A percentile compares a stretch with the other conserved stretches of the same genome.
These are phyloP conservation scores for Fusarium armeniacum DNA, from an alignment of 2,329 filamentous ascomycete species.

Conservation along the genomic window DNA sequence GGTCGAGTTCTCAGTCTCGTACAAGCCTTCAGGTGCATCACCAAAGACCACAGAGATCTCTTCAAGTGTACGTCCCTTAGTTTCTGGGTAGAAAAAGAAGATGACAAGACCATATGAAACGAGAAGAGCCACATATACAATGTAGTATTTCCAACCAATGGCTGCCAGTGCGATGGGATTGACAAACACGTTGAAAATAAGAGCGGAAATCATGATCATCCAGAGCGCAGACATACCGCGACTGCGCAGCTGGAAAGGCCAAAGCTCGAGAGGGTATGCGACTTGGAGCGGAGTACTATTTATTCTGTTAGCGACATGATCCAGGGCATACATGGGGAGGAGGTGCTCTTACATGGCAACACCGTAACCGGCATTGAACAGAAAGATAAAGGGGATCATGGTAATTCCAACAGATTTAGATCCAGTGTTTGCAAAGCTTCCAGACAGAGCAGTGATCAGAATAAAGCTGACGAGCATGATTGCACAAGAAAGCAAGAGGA, in stretches of 20 bases:
- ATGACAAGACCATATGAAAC: constrained; percentile 22
- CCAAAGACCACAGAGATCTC: constrained; percentile 26
- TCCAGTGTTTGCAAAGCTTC: constrained; percentile 14
- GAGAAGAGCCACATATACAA: constrained; percentile 18
- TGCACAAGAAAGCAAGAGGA: constrained; percentile 17
- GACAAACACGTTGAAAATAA: constrained; percentile 29
- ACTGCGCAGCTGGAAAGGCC: constrained; percentile 28
- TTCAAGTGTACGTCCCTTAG: constrained; percentile 13
- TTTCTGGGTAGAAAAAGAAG: constrained; percentile 29
- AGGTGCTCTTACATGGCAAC: constrained; percentile 7
- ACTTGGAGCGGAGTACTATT: constrained; percentile 20
- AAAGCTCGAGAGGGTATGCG: constrained; percentile 23
- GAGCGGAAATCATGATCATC: constrained; percentile 26
- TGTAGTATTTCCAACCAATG: constrained; percentile 29
- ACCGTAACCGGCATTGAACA: constrained; percentile 26
- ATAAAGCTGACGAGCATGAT: constrained; percentile 28
- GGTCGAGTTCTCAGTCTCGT: constrained; percentile 12
- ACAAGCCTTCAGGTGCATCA: constrained; percentile 22
- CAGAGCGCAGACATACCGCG: constrained; percentile 24
- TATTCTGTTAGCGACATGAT: neutral
- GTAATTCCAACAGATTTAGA: constrained; percentile 23
- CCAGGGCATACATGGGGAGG: neutral
- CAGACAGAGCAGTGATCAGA: constrained; percentile 21
- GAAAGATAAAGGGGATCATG: constrained; percentile 28
- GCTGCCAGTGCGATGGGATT: constrained; percentile 14